phyloP scores from a whole-genome alignment of 176 grass and related monocot species.

The Cymbopogon citratus region DNA sequence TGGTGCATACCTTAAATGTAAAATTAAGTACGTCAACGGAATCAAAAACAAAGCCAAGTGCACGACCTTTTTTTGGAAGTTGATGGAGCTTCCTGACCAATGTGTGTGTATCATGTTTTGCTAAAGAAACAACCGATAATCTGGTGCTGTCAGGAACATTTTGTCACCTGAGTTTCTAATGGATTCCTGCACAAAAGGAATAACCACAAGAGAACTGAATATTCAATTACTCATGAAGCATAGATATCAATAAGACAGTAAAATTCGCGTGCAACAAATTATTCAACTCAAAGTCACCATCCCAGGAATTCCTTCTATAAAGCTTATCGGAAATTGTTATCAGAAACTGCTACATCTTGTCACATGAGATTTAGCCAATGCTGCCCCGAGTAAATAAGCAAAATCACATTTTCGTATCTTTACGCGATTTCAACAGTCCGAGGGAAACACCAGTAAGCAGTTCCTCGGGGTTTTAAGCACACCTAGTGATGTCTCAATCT shows the following conservation, averaged over 20 bases:
- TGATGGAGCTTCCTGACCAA: slow-evolving; percentile 44
- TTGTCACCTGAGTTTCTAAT: slow-evolving; percentile 91
- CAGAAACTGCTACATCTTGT: slow-evolving; percentile 92
- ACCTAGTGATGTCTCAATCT: slow-evolving; percentile 46
- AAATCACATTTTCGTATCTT: slow-evolving; percentile 12
- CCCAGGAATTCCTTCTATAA: slow-evolving; percentile 81
- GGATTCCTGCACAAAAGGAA: slow-evolving; percentile 60
- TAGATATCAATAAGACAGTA: slow-evolving; percentile 6
- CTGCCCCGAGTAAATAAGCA: no score
- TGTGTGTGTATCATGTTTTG: slow-evolving; percentile 35
- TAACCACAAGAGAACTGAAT: slow-evolving; percentile 26
- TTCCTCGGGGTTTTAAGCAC: not conserved
- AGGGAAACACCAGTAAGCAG: not conserved
- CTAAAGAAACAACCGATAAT: slow-evolving; percentile 70
- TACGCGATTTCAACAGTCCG: not conserved
- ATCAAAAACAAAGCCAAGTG: slow-evolving; percentile 79
- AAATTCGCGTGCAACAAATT: slow-evolving; percentile 77
- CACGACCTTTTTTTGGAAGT: slow-evolving; percentile 48
- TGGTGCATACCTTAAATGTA: slow-evolving; percentile 73
- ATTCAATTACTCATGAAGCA: slow-evolving; percentile 4
- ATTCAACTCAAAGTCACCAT: slow-evolving; percentile 97
- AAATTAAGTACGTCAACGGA: slow-evolving; percentile 83
- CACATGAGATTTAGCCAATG: slow-evolving; percentile 71
- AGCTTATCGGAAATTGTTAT: slow-evolving; percentile 81
- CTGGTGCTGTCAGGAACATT: slow-evolving; percentile 64